phyloP scores from a whole-genome alignment of 1,284 basidiomycete species.

The Sporisorium reilianum region DNA sequence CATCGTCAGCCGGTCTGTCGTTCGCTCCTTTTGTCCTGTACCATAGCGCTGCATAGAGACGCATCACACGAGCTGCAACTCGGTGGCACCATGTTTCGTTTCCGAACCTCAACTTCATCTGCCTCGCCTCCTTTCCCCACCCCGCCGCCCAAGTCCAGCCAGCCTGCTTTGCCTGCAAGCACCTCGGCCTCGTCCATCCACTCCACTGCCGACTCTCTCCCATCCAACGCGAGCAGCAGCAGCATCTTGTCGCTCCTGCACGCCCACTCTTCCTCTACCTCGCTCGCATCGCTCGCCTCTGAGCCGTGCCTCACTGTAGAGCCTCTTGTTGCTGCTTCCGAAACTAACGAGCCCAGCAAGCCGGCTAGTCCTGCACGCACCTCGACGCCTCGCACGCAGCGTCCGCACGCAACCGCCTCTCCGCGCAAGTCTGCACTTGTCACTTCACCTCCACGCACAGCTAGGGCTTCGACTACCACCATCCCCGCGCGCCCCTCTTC shows the following conservation, averaged over 20 bases:
- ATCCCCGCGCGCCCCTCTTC: slow-evolving; percentile 15
- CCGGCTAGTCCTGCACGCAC: not conserved
- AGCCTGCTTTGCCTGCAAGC: slow-evolving; percentile 5
- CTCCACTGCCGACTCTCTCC: slow-evolving; percentile 22
- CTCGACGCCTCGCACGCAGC: slow-evolving; percentile 14
- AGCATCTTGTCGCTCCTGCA: slow-evolving; percentile 41
- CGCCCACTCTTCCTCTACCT: slow-evolving; percentile 29
- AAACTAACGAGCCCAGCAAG: slow-evolving; percentile 7
- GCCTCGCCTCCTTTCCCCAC: slow-evolving; percentile 14
- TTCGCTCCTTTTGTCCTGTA: slow-evolving; percentile 6
- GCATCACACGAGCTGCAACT: slow-evolving; percentile 26
- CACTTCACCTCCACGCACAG: slow-evolving; percentile 26
- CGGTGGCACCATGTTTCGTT: slow-evolving; percentile 35
- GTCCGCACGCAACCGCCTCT: not conserved
- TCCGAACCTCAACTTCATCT: slow-evolving; percentile 41
- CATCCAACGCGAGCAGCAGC: slow-evolving; percentile 28
- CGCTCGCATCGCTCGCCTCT: slow-evolving; percentile 15
- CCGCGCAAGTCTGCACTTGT: slow-evolving; percentile 20
- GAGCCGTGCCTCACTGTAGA: slow-evolving; percentile 19
- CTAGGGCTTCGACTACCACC: slow-evolving; percentile 20
- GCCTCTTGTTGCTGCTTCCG: not conserved
- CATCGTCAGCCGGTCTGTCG: slow-evolving; percentile 15
- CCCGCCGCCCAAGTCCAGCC: slow-evolving; percentile 5
- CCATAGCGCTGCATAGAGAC: not conserved
- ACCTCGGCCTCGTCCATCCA: slow-evolving; percentile 19